phyloP scores from a whole-genome alignment of 768 basidiomycete genomes.

The Fomitopsis pulvina region DNA sequence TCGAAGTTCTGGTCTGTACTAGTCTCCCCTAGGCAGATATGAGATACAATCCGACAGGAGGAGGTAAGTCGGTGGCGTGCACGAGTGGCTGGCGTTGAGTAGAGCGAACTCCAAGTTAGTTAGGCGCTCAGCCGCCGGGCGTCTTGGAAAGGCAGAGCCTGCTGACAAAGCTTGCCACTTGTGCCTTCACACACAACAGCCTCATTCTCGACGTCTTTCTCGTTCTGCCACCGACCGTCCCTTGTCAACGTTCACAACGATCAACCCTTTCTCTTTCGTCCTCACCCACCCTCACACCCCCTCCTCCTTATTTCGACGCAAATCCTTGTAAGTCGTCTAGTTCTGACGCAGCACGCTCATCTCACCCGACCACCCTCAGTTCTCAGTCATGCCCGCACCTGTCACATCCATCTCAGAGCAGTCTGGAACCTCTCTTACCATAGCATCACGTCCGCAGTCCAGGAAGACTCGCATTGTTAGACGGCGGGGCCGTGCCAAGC shows the following conservation, averaged over 20 bases:
- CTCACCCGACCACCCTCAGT: background rate
- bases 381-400: constrained; percentile 12
- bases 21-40: background rate
- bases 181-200: background rate
- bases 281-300: background rate
- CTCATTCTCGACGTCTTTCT: background rate
- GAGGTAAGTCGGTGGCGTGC: background rate
- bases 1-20: background rate
- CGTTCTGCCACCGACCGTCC: background rate
- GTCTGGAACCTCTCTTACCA: constrained; percentile 11
- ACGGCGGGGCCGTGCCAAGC: constrained; percentile 57
- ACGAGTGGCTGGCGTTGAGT: background rate
- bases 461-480: constrained; percentile 41
- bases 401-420: constrained; percentile 8
- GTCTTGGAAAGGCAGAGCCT: background rate
- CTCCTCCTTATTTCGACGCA: background rate
- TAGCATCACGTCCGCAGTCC: constrained; percentile 7
- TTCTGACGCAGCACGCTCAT: background rate
- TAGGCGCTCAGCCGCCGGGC: background rate
- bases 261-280: background rate
- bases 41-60: background rate
- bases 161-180: constrained; percentile 1
- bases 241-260: background rate
- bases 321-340: background rate
- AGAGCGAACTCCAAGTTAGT: background rate